Evolutionary conservation across 2,329 filamentous ascomycete species (phyloP), one percentile per base, ranked within the genome.

Genomic region (Clonostachys solani): DNA sequence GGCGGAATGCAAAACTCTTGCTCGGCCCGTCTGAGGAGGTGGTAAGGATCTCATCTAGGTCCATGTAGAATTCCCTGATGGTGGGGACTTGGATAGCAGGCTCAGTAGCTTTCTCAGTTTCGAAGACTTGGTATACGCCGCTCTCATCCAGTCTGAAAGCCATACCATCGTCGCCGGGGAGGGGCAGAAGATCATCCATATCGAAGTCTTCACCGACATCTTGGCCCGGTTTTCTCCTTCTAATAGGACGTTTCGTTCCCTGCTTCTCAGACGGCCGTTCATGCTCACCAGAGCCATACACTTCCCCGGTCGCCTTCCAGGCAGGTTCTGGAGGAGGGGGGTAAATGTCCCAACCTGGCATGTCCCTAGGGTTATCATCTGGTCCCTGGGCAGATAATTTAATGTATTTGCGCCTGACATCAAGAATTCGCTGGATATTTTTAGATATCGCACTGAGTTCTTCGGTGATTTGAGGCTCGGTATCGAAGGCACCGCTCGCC

Each of bases 1-100:
- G 85, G 47, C 92, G 86, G 66, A 95, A 99, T 2, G 94, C 92
- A 66, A 97, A 97, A 60, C 91, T 96, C 70, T 99, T 99, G 66
- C 86, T 92, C 0, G 94, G 94, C 0, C 94, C 94, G 36, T 99
- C 92, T 0, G 92, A 95, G 1, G 92, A 96, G n/a, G 95, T 83
- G 49, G 86, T 84, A 45, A 95, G 75, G 49, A 97, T 86, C 18
- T 84, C 77, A 61, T 99, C 94, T 23, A 99, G 73, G 61, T 96
- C 92, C 75, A 96, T 88, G 65, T 97, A 99, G 60, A 92, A 99
- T 59, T 99, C 92, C 58, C 92, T 83, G 58, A 97, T 82, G 6
- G 89, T 95, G 1, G 94, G 94, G n/a, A 97, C 88, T 42, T 83
- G 76, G 44, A 96, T 79, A 15, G 91, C 81, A 0, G 92, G 91